Evolutionary conservation across 2,329 filamentous ascomycete genomes (phyloP), one percentile per base, ranked within the genome.

Genomic region (Gremmenia infestans): DNA sequence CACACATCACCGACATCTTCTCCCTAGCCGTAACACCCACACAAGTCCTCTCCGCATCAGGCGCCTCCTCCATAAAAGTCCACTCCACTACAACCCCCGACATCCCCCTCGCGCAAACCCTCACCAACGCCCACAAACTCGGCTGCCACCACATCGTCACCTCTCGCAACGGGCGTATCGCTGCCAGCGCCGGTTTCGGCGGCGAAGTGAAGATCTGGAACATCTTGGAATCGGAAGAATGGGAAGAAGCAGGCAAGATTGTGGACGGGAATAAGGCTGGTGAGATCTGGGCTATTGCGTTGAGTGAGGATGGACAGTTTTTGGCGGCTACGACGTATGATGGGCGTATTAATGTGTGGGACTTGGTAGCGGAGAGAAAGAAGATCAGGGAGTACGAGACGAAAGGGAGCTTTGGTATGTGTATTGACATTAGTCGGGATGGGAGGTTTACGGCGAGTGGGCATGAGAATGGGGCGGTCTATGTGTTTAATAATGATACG

Each of bases 401-500:
- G 1, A 91, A 93, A 64, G 91, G 91, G 14, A 93, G 88, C 72
- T 97, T 97, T 74, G 93, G 91, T 39, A 83, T 94, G 74, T 88
- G 88, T 67, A 85, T 99, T 59, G 92, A 94, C 70, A 73, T 97
- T 70, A 86, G 82, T 64, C 73, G 76, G 19, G 88, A 99, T 71
- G 93, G 92, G 52, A 86, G 83, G 60, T 88, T 91, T 71, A 95
- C 92, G 32, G 93, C 92, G 4, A 95, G 88, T 52, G 94, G 94
- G 0, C 93, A 99, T 73, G 89, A 96, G 71, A 96, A 89, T 67
- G 94, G 94, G 15, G 86, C 85, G 12, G 82, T 97, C 60, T 97
- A 97, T 74, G 85, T 99, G 59, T 99, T 97, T 79, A 92, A 91
- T 76, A 97, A 96, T 67, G 87, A 91, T 64, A 91, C 88, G 0